phyloP scores from a whole-genome alignment of 441 rosid species.

The Syzygium malaccense region DNA sequence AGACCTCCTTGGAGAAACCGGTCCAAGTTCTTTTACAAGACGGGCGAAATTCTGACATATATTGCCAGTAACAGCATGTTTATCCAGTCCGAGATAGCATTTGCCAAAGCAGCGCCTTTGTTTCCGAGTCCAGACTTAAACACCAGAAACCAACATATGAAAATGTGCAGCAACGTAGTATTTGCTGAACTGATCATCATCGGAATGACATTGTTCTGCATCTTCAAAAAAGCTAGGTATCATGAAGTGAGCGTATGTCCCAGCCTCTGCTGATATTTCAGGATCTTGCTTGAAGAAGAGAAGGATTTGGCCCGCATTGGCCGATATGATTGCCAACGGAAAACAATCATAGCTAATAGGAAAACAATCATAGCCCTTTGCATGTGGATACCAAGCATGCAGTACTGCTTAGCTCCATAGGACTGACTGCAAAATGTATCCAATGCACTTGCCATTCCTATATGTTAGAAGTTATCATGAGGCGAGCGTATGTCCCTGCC shows the following conservation, averaged over 20 bases:
- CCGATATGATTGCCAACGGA: no score
- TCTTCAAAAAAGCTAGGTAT: constrained; percentile 28
- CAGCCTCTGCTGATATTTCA: not conserved
- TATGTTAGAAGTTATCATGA: not conserved
- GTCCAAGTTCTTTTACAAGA: not conserved
- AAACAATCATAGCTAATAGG: no score
- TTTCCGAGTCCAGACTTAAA: constrained; percentile 13
- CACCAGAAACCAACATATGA: constrained; percentile 20
- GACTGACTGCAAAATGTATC: constrained; percentile 8
- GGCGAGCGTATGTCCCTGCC: constrained; percentile 13
- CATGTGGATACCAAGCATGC: no score
- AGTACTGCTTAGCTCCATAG: no score
- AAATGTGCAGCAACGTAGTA: constrained; percentile 15
- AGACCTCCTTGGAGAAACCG: not conserved
- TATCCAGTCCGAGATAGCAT: constrained; percentile 17
- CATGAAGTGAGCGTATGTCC: constrained; percentile 20
- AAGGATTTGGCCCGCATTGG: not conserved
- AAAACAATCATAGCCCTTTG: no score
- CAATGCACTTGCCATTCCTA: constrained; percentile 29
- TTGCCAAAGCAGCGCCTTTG: constrained; percentile 34
- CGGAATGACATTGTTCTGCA: constrained; percentile 17
- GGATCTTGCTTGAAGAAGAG: not conserved
- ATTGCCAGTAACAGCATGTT: not conserved
- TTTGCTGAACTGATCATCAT: constrained; percentile 14
- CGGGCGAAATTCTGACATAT: not conserved